Percentiles rank a stretch among this genome's conserved stretches.
Conservation (phyloP, 2,329 filamentous ascomycete genomes). For the Aspergillus sergii region DNA sequence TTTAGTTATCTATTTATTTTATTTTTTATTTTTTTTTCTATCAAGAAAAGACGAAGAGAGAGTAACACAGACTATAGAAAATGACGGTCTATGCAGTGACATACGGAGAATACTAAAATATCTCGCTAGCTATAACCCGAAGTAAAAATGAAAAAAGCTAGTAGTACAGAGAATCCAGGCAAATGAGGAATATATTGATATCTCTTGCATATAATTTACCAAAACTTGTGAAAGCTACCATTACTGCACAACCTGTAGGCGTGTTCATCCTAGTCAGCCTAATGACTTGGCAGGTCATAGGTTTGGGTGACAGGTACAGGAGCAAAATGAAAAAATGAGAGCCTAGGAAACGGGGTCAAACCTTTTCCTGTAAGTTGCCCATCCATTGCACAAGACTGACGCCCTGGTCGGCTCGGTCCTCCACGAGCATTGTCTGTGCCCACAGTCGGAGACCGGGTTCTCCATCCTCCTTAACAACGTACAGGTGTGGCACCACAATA, state of each 20-base stretch:
- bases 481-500: slow-evolving; percentile 89
- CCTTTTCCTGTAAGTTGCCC: slow-evolving; percentile 91
- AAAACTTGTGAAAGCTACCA: slow-evolving; percentile 24
- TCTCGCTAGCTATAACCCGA: not conserved
- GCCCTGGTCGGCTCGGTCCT: slow-evolving; percentile 92
- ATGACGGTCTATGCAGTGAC: not conserved
- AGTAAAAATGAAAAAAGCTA: not conserved
- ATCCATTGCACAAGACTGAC: slow-evolving; percentile 94
- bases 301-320: slow-evolving; percentile 11
- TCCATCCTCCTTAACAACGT: slow-evolving; percentile 91
- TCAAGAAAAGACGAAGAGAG: not conserved
- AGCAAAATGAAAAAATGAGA: slow-evolving; percentile 12
- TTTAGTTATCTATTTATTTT: not conserved
- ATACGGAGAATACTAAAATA: not conserved
- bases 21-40: not conserved
- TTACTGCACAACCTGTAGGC: slow-evolving; percentile 37
- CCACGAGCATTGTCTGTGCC: slow-evolving; percentile 93
- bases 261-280: slow-evolving; percentile 27
- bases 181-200: slow-evolving; percentile 24
- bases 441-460: slow-evolving; percentile 93
- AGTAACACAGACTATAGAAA: not conserved
- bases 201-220: slow-evolving; percentile 24
- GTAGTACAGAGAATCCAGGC: slow-evolving; percentile 5
- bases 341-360: slow-evolving; percentile 48
- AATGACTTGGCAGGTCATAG: slow-evolving; percentile 16